Base-by-base conservation (phyloP, 345 rosid species). In the Cochlearia excelsa region DNA sequence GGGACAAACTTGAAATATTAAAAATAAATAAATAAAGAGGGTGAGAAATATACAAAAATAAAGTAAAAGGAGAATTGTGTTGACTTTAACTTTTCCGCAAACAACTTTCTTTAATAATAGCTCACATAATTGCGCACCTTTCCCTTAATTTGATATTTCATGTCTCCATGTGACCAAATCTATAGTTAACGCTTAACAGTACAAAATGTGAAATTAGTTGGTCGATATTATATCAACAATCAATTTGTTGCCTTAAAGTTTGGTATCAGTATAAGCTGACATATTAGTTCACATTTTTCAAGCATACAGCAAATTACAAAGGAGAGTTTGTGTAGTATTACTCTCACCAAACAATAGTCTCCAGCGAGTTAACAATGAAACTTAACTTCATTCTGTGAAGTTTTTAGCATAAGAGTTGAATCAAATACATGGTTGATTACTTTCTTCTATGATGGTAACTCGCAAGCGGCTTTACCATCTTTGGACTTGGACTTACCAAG, bases 401-500 rank as follows among this genome's bases (percentile, higher is more conserved):
- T 35, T 5, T 26, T 38, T 30, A 41, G 46, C 41, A 55, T 42
- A 49, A 16, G 7, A 49, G 42, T 37, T 42, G 58, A 49, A 56
- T 50, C 53, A 56, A 47, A 23, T 23, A 38, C 56, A 57, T 51
- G 60, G 65, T 3, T 58, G 53, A 11, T 53, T 40, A 46, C 11
- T 54, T 38, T 9, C 68, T 38, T 9, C 68, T 55, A 58, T 54
- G 72, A 30, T 2, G 98, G 96, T 78, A 91, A 68, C 69, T 82
- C 79, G 70, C 98, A 91, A 39, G 95, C 78, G 63, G 83, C 81
- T 61, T 59, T 49, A n/a, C 9, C 54, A 55, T 86, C 89, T 78
- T 84, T 92, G n/a, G 93, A 53, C 81, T 88, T 83, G 73, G 16
- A 60, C 55, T 76, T 54, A 62, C 96, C 97, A 33, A 92, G 97